phyloP scores from a whole-genome alignment of 2,329 filamentous ascomycete genomes.

The Aspergillus sp. region DNA sequence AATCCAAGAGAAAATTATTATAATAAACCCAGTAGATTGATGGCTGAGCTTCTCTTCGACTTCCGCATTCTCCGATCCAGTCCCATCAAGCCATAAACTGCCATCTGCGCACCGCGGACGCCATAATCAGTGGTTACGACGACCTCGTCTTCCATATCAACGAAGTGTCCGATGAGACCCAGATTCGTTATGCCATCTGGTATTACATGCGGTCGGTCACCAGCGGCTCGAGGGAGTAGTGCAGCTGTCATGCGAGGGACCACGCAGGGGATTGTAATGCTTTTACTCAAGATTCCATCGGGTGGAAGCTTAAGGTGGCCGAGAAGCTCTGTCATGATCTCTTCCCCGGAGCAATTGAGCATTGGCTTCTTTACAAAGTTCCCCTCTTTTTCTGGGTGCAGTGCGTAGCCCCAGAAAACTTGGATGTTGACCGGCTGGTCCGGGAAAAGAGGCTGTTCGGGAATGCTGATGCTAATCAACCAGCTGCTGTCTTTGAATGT shows the following conservation, averaged over 20 bases:
- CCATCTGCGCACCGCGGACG: slow-evolving; percentile 36
- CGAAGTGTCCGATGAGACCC: slow-evolving; percentile 44
- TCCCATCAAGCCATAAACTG: slow-evolving; percentile 33
- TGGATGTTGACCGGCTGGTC: slow-evolving; percentile 34
- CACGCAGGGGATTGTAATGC: slow-evolving; percentile 39
- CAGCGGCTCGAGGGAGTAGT: slow-evolving; percentile 35
- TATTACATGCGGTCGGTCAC: slow-evolving; percentile 42
- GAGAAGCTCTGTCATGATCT: slow-evolving; percentile 42
- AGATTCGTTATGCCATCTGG: slow-evolving; percentile 39
- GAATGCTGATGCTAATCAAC: slow-evolving; percentile 43
- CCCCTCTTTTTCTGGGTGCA: slow-evolving; percentile 38
- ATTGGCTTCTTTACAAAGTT: slow-evolving; percentile 43
- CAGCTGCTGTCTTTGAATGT: slow-evolving; percentile 42
- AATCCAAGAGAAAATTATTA: not conserved
- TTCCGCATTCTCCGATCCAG: slow-evolving; percentile 10
- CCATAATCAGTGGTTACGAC: slow-evolving; percentile 44
- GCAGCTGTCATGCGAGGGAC: slow-evolving; percentile 43
- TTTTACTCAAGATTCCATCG: slow-evolving; percentile 25
- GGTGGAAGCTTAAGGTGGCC: slow-evolving; percentile 38
- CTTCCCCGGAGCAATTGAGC: slow-evolving; percentile 40
- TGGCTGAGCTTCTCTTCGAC: slow-evolving; percentile 2
- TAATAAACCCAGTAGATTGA: not conserved
- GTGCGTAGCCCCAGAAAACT: slow-evolving; percentile 43
- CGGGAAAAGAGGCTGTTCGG: slow-evolving; percentile 44
- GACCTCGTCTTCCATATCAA: slow-evolving; percentile 40